These are phyloP conservation scores for Eurotiales sp. DNA, from an alignment of 2,329 filamentous ascomycete genomes.

Conservation along the genomic window DNA sequence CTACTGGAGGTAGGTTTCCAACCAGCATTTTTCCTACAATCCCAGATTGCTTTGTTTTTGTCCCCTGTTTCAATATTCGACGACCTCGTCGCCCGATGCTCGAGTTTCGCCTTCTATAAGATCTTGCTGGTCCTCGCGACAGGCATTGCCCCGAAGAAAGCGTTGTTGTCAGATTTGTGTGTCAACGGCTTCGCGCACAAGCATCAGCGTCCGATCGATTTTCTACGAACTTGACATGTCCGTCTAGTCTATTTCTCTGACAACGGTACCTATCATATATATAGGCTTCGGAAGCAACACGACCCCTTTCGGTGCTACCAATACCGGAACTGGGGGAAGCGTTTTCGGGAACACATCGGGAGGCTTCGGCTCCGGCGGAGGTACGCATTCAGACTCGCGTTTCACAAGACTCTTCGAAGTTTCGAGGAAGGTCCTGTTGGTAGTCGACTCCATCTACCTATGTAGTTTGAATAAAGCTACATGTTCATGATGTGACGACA, in stretches of 20 bases:
- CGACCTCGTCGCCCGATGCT: slow-evolving; percentile 5
- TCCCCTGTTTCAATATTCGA: slow-evolving; percentile 1
- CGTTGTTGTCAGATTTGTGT: background rate
- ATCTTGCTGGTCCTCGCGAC: slow-evolving; percentile 28
- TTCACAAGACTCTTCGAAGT: background rate
- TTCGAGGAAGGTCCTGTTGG: background rate
- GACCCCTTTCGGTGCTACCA: slow-evolving; percentile 35
- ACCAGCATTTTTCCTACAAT: background rate
- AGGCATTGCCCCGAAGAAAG: slow-evolving; percentile 1
- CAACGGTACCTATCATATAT: slow-evolving; percentile 34
- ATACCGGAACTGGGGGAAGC: slow-evolving; percentile 27
- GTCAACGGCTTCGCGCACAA: slow-evolving; percentile 13
- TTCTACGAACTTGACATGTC: slow-evolving; percentile 29
- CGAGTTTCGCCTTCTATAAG: slow-evolving; percentile 9
- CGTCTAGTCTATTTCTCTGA: slow-evolving; percentile 36
- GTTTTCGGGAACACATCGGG: slow-evolving; percentile 37
- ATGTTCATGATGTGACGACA: background rate
- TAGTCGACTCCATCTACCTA: background rate
- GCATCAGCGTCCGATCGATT: slow-evolving; percentile 27
- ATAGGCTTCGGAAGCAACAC: slow-evolving; percentile 38
- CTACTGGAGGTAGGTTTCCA: slow-evolving; percentile 35
- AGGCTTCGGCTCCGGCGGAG: slow-evolving; percentile 41
- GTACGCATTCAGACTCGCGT: slow-evolving; percentile 29
- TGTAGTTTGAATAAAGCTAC: background rate
- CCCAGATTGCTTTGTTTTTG: background rate